These are phyloP conservation scores for Coemansia sp. DNA, from an alignment of 192 early-diverging fungal species.

Conservation along the genomic window DNA sequence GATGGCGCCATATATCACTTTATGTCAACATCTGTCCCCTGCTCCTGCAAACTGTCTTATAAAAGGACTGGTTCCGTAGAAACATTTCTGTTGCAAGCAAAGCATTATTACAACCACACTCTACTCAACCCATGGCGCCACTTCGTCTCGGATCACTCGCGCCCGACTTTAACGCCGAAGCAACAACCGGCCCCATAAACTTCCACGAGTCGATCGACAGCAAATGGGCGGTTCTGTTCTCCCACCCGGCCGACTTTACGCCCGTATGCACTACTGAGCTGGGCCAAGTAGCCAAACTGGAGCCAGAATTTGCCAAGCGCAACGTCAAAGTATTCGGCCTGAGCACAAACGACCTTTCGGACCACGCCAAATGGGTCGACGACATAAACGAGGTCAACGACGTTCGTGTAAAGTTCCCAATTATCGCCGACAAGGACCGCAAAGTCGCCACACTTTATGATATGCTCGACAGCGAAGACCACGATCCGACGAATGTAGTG, in stretches of 20 bases:
- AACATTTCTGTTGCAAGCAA: no score
- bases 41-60: not conserved
- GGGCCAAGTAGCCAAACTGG: slow-evolving; percentile 83
- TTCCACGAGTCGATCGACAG: slow-evolving; percentile 87
- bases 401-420: slow-evolving; percentile 80
- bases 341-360: slow-evolving; percentile 80
- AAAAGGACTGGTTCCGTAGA: not conserved
- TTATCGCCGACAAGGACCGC: slow-evolving; percentile 90
- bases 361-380: slow-evolving; percentile 84
- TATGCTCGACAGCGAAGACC: slow-evolving; percentile 90
- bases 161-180: slow-evolving; percentile 78
- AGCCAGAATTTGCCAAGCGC: slow-evolving; percentile 73
- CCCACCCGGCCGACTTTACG: slow-evolving; percentile 95
- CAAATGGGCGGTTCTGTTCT: slow-evolving; percentile 95
- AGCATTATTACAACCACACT: no score
- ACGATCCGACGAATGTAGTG: slow-evolving; percentile 83
- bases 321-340: slow-evolving; percentile 91
- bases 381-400: slow-evolving; percentile 93
- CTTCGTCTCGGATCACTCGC: slow-evolving; percentile 62
- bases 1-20: not conserved
- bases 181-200: slow-evolving; percentile 86
- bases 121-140: slow-evolving; percentile 37
- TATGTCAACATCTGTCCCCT: not conserved
- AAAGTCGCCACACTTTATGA: slow-evolving; percentile 88
- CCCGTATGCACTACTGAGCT: slow-evolving; percentile 98